These are phyloP conservation scores for Neopestalotiopsis rosae DNA, from an alignment of 2,329 filamentous ascomycete species.

Conservation along the genomic window DNA sequence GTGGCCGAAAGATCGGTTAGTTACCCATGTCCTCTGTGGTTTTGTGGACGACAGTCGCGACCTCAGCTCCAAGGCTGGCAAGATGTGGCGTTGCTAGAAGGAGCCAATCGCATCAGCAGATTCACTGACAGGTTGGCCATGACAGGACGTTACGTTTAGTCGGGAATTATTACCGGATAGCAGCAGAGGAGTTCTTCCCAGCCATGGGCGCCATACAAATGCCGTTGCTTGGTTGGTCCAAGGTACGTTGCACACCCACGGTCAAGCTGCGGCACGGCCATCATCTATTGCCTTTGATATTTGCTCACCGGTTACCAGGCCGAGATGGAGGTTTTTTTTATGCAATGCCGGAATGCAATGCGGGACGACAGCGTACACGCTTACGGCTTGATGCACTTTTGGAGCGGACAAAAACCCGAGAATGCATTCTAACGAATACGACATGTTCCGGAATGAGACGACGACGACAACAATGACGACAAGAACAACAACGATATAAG, in stretches of 20 bases:
- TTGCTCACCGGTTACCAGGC: slow-evolving; percentile 17
- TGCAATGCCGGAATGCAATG: slow-evolving; percentile 32
- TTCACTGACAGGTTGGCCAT: background rate
- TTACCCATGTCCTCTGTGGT: background rate
- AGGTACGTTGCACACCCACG: slow-evolving; percentile 18
- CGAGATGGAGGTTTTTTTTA: slow-evolving; percentile 34
- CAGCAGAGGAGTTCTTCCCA: slow-evolving; percentile 47
- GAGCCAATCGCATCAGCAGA: background rate
- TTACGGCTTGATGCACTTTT: slow-evolving; percentile 47
- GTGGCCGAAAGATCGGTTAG: slow-evolving; percentile 33
- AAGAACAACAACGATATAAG: background rate
- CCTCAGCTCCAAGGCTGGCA: background rate
- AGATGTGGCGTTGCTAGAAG: background rate
- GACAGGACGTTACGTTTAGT: slow-evolving; percentile 43
- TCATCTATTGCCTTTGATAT: too few relatives aligned
- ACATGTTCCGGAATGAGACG: background rate
- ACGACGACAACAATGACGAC: background rate
- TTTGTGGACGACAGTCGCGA: background rate
- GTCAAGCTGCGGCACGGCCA: too few relatives aligned
- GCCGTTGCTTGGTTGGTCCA: slow-evolving; percentile 41
- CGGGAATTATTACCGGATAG: slow-evolving; percentile 47
- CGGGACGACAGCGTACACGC: slow-evolving; percentile 35
- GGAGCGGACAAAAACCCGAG: slow-evolving; percentile 46
- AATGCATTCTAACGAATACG: background rate
- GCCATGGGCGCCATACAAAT: slow-evolving; percentile 46